Conservation (phyloP, 495 filamentous ascomycete species). For the Trichoderma parareesei region DNA sequence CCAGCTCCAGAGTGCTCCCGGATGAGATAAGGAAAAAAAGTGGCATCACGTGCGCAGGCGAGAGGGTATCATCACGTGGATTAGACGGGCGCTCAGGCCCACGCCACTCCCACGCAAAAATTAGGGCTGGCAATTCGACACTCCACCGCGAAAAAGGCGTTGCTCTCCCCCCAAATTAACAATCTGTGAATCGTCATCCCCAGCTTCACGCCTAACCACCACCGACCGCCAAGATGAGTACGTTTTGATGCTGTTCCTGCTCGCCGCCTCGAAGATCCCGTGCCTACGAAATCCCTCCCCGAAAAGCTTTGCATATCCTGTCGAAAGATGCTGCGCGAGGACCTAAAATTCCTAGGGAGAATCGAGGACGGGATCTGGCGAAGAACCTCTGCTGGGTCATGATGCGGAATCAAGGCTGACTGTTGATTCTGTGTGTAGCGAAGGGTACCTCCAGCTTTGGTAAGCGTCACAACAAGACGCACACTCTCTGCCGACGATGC, state of each 20-base stretch:
- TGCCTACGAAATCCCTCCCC: neutral
- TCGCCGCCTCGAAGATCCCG: neutral
- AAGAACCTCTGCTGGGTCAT: neutral
- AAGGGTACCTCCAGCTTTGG: conserved; percentile 98
- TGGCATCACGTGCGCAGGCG: neutral
- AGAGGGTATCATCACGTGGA: conserved; percentile 8
- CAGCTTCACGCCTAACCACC: conserved; percentile 17
- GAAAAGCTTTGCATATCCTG: no score
- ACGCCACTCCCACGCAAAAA: conserved; percentile 10
- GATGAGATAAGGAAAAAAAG: neutral
- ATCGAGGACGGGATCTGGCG: neutral
- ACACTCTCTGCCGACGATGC: conserved; percentile 98
- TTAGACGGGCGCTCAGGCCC: conserved; percentile 6
- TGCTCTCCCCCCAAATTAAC: conserved; percentile 7
- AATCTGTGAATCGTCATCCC: conserved; percentile 11
- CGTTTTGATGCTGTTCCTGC: conserved; percentile 16
- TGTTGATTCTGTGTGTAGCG: conserved; percentile 27
- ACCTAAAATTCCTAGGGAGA: neutral
- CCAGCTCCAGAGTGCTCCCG: neutral
- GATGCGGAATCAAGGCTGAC: conserved; percentile 8
- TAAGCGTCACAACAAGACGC: conserved; percentile 99
- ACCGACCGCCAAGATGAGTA: conserved; percentile 40
- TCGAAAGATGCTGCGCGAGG: neutral
- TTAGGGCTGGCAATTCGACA: conserved; percentile 13
- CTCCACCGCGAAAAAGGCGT: conserved; percentile 11